Evolutionary conservation across 2,329 filamentous ascomycete species (phyloP).

Genomic region (Trichophyton simii): DNA sequence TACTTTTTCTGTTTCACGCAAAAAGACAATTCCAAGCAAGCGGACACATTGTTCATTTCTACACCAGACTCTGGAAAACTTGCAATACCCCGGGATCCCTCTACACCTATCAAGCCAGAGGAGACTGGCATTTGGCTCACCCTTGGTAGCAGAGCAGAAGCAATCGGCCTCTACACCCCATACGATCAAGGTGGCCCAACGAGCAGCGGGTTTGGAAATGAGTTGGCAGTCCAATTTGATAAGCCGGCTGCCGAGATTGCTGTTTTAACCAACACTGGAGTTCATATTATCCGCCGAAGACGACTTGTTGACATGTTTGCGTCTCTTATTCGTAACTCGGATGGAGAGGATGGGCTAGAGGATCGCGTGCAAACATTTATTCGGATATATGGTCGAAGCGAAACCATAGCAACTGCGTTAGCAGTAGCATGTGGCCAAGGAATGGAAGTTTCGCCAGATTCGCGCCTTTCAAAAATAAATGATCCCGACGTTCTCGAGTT

Average conservation of each 20-base stretch:
- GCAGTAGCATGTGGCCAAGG: slow-evolving; percentile 93
- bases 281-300: slow-evolving; percentile 72
- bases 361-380: slow-evolving; percentile 74
- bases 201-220: slow-evolving; percentile 79
- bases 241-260: slow-evolving; percentile 70
- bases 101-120: slow-evolving; percentile 48
- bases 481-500: slow-evolving; percentile 78
- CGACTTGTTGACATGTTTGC: slow-evolving; percentile 88
- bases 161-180: slow-evolving; percentile 62
- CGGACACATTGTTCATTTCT: slow-evolving; percentile 66
- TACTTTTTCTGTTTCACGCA: slow-evolving; percentile 79
- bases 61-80: slow-evolving; percentile 83
- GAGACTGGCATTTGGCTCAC: slow-evolving; percentile 74
- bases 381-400: slow-evolving; percentile 70
- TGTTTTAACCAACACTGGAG: slow-evolving; percentile 77
- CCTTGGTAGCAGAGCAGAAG: slow-evolving; percentile 61
- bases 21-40: slow-evolving; percentile 45
- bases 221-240: slow-evolving; percentile 93
- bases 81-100: slow-evolving; percentile 42
- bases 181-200: slow-evolving; percentile 56
- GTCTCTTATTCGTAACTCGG: slow-evolving; percentile 58
- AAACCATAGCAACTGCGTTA: slow-evolving; percentile 79
- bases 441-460: slow-evolving; percentile 60
- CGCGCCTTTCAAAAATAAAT: slow-evolving; percentile 55
- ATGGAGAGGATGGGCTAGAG: slow-evolving; percentile 63